Percentiles rank a stretch among this genome's conserved stretches.
These are phyloP conservation scores for Paecilomyces sp. DNA, from an alignment of 2,329 filamentous ascomycete species.

Conservation along the genomic window DNA sequence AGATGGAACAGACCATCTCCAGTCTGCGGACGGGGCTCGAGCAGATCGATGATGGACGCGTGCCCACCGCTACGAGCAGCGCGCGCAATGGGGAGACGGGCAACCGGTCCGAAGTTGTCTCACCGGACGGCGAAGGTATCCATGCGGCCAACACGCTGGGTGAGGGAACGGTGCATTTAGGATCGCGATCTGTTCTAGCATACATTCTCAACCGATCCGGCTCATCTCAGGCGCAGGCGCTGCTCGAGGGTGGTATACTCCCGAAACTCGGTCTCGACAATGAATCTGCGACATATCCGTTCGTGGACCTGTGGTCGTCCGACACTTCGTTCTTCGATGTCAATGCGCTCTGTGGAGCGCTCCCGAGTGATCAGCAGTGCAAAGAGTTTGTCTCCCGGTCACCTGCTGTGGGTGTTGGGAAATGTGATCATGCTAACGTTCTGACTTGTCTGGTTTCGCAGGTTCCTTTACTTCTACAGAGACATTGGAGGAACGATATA, in stretches of 20 bases:
- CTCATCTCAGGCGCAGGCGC: constrained; percentile 43
- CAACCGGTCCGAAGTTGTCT: constrained; percentile 16
- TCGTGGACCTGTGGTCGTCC: constrained; percentile 58
- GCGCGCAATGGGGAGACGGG: constrained; percentile 16
- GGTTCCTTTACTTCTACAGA: constrained; percentile 51
- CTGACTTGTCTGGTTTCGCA: constrained; percentile 10
- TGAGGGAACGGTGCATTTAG: constrained; percentile 55
- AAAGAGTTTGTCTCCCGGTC: constrained; percentile 24
- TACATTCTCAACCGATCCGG: constrained; percentile 51
- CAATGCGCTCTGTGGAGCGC: constrained; percentile 50
- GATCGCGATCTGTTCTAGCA: constrained; percentile 55
- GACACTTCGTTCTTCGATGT: constrained; percentile 53
- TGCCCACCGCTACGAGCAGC: constrained; percentile 14
- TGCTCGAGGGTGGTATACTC: constrained; percentile 55
- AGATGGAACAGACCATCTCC: constrained; percentile 37
- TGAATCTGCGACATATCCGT: constrained; percentile 58
- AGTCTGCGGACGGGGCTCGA: constrained; percentile 33
- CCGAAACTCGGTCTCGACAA: constrained; percentile 58
- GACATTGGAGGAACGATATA: constrained; percentile 55
- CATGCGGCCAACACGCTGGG: constrained; percentile 54
- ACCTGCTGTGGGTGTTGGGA: not conserved
- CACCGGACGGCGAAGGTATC: constrained; percentile 47
- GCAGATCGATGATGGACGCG: constrained; percentile 22
- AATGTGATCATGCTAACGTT: constrained; percentile 1
- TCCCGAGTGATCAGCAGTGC: constrained; percentile 53